Evolutionary conservation across 2,329 filamentous ascomycete species (phyloP).

Genomic region (Mariannaea sp.): DNA sequence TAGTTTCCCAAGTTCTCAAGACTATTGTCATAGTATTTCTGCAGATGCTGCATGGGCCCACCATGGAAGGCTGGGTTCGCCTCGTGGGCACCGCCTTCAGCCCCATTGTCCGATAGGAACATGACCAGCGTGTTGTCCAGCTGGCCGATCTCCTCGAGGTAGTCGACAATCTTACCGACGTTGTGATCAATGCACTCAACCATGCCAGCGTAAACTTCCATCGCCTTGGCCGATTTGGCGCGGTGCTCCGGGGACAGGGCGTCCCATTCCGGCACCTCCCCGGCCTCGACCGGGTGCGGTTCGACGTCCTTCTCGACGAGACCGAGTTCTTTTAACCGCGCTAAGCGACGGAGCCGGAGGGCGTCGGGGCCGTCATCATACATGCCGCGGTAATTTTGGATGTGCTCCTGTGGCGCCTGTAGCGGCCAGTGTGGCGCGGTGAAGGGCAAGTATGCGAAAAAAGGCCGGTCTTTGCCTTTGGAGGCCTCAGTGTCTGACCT

Average conservation of each 20-base stretch:
- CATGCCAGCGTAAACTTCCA: constrained; percentile 57
- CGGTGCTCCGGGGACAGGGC: background rate
- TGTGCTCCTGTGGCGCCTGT: background rate
- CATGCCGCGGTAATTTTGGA: constrained; percentile 44
- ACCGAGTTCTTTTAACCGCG: constrained; percentile 48
- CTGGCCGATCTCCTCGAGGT: constrained; percentile 53
- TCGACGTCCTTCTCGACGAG: constrained; percentile 40
- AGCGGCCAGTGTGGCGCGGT: constrained; percentile 14
- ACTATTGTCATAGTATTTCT: constrained; percentile 53
- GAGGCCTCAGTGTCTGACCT: background rate
- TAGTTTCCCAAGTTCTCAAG: constrained; percentile 60
- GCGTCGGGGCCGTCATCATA: constrained; percentile 57
- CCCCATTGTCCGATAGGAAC: constrained; percentile 60
- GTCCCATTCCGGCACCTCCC: constrained; percentile 18
- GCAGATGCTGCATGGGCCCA: constrained; percentile 20
- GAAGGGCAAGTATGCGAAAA: constrained; percentile 5
- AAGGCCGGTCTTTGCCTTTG: background rate
- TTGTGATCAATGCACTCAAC: constrained; percentile 57
- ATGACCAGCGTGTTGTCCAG: constrained; percentile 58
- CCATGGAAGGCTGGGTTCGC: constrained; percentile 54
- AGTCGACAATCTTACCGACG: constrained; percentile 54
- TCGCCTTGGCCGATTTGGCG: background rate
- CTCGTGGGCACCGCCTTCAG: constrained; percentile 61
- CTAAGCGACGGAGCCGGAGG: constrained; percentile 49
- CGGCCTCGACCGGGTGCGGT: constrained; percentile 10